Evolutionary conservation across 2,329 filamentous ascomycete genomes (phyloP).

Genomic region (Tolypocladium nubicola): DNA sequence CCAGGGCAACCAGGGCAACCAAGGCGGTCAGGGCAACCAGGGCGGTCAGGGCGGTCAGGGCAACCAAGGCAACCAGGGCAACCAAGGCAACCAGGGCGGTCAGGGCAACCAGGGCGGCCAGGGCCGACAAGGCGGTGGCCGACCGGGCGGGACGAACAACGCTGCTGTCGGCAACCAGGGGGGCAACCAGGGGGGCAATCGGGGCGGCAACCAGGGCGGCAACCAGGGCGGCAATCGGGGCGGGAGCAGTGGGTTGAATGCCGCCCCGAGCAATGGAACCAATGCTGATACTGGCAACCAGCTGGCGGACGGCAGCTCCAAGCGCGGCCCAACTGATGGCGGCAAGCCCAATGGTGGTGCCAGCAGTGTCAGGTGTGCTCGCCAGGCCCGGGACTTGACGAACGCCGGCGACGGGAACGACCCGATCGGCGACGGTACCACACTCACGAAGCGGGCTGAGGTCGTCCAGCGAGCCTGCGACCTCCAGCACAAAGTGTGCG

Average conservation of each 20-base stretch:
- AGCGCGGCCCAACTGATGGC: slow-evolving; percentile 2
- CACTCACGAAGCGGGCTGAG: slow-evolving; percentile 43
- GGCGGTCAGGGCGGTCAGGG: slow-evolving; percentile 2
- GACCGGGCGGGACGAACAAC: background rate
- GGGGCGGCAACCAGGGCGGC: slow-evolving; percentile 1
- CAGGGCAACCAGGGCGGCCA: slow-evolving; percentile 2
- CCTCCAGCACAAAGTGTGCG: slow-evolving; percentile 52
- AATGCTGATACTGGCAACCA: background rate
- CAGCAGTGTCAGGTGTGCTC: slow-evolving; percentile 6
- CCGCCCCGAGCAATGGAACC: background rate
- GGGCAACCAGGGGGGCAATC: background rate
- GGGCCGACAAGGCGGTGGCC: background rate
- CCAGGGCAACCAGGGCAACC: slow-evolving; percentile 5
- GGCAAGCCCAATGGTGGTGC: slow-evolving; percentile 10
- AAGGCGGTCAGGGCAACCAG: slow-evolving; percentile 5
- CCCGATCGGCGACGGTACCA: slow-evolving; percentile 26
- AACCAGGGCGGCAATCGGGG: slow-evolving; percentile 1
- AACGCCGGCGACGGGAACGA: slow-evolving; percentile 15
- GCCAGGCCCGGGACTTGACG: slow-evolving; percentile 22
- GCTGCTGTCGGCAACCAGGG: background rate
- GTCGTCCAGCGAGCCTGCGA: slow-evolving; percentile 52
- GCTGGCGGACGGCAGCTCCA: background rate
- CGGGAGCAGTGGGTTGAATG: slow-evolving; percentile 1
- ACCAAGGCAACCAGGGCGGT: background rate
- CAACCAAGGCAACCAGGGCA: background rate